These are phyloP conservation scores for Paramyrothecium sp. DNA, from an alignment of 2,329 filamentous ascomycete genomes.

Conservation along the genomic window DNA sequence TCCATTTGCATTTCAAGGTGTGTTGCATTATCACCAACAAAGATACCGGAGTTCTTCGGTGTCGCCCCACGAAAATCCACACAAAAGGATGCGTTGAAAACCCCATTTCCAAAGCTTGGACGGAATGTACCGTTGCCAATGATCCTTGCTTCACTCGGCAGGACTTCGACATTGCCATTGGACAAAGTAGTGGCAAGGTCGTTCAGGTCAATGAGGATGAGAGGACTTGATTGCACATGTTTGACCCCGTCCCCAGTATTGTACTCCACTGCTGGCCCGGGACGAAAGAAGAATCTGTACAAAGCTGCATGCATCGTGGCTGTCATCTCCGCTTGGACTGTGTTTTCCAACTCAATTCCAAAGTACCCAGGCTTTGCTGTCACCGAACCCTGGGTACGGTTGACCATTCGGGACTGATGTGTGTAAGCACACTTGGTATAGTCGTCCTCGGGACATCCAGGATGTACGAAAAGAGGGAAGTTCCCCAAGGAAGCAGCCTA, in stretches of 20 bases:
- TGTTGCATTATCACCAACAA: slow-evolving; percentile 44
- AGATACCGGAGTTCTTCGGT: slow-evolving; percentile 57
- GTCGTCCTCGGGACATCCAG: slow-evolving; percentile 42
- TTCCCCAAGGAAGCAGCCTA: slow-evolving; percentile 46
- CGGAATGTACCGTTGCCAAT: slow-evolving; percentile 56
- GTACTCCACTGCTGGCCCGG: slow-evolving; percentile 22
- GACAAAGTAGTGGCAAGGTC: slow-evolving; percentile 43
- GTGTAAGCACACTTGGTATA: slow-evolving; percentile 50
- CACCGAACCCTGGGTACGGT: slow-evolving; percentile 49
- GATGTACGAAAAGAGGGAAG: slow-evolving; percentile 51
- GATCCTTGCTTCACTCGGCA: slow-evolving; percentile 52
- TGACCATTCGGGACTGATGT: slow-evolving; percentile 42
- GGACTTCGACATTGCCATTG: slow-evolving; percentile 15
- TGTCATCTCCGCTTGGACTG: slow-evolving; percentile 62
- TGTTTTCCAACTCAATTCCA: slow-evolving; percentile 52
- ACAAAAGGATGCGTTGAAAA: slow-evolving; percentile 58
- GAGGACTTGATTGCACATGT: slow-evolving; percentile 33
- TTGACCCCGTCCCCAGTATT: slow-evolving; percentile 7
- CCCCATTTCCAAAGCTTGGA: slow-evolving; percentile 60
- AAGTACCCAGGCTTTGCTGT: slow-evolving; percentile 63
- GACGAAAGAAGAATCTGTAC: slow-evolving; percentile 57
- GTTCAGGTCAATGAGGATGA: slow-evolving; percentile 58
- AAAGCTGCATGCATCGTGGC: slow-evolving; percentile 58
- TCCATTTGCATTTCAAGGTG: slow-evolving; percentile 28
- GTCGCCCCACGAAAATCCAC: slow-evolving; percentile 54